Evolutionary conservation across 495 filamentous ascomycete genomes (phyloP), one percentile per base, ranked within the genome.

Genomic region (Talaromyces liani): DNA sequence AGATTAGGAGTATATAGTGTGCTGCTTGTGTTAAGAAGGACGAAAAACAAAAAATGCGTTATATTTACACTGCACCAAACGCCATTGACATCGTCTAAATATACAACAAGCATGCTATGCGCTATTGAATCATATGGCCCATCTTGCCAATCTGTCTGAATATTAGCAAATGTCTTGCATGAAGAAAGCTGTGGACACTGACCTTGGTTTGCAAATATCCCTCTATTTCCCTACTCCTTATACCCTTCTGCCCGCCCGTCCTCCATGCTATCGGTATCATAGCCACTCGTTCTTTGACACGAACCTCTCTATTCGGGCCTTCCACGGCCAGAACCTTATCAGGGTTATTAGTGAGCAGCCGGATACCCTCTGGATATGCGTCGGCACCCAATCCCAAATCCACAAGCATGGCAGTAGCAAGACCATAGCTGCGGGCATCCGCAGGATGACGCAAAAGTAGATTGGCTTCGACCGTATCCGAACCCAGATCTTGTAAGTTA

Each of bases 201-300:
- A 95, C 92, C 89, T 98, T 98, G 22, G 94, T 96, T 70, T 84
- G 87, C 68, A 98, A 75, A 80, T 98, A 98, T 45, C 90, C 91
- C 63, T 96, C 92, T 47, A 98, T 87, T 74, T 98, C 94, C 60
- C 86, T 82, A 68, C 93, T 91, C 56, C 86, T 84, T 63, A 98
- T 90, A 0, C 94, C 95, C 22, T 84, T 86, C 68, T 87, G 88
- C 56, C 88, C 86, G 6, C 90, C 90, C 64, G 83, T 83, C 65
- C 88, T 88, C 94, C 94, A 98, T 10, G 91, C 91, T 60, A 97
- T 73, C n/a, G 94, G 94, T 45, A 98, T 85, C 94, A 98, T 98
- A 1, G 92, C 84, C 29, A 98, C 91, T 53, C 95, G 79, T 71
- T 97, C 93, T 66, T 86, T 92, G 6, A 98, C 93, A 55, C 86